A percentile compares a stretch with the other conserved stretches of the same genome.
Conservation (phyloP, 2,329 filamentous ascomycete species). For the Colletotrichum tofieldiae region DNA sequence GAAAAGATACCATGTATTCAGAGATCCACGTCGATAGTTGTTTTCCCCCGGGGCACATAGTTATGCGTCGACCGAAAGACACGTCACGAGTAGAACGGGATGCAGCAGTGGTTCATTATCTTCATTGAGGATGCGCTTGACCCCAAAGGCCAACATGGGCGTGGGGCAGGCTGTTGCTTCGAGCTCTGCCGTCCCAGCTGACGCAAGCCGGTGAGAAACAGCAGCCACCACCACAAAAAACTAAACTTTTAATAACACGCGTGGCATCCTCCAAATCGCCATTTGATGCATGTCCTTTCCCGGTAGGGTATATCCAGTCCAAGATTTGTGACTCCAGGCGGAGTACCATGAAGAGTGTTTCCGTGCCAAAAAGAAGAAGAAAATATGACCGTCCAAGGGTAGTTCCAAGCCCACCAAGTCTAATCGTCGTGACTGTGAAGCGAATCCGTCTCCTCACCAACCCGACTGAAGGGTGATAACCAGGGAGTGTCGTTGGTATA, state of each 20-base stretch:
- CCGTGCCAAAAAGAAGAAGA: constrained; percentile 5
- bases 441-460: constrained; percentile 21
- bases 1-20: constrained; percentile 6
- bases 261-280: constrained; percentile 26
- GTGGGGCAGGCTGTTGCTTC: neutral
- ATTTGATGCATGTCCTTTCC: constrained; percentile 32
- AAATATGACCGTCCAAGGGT: constrained; percentile 15
- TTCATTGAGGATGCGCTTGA: constrained; percentile 16
- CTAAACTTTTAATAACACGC: constrained; percentile 26
- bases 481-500: constrained; percentile 30
- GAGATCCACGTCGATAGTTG: neutral
- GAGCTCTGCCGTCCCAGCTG: neutral
- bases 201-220: neutral
- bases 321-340: constrained; percentile 14
- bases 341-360: constrained; percentile 10
- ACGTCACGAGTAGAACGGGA: neutral
- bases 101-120: constrained; percentile 1
- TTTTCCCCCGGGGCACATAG: neutral
- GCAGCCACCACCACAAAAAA: neutral
- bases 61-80: neutral
- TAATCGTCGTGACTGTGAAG: constrained; percentile 26
- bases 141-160: no score
- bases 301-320: constrained; percentile 41
- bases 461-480: neutral
- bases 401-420: constrained; percentile 17